Base-by-base conservation (phyloP, 2,329 filamentous ascomycete genomes). In the Aspergillus sergii region DNA sequence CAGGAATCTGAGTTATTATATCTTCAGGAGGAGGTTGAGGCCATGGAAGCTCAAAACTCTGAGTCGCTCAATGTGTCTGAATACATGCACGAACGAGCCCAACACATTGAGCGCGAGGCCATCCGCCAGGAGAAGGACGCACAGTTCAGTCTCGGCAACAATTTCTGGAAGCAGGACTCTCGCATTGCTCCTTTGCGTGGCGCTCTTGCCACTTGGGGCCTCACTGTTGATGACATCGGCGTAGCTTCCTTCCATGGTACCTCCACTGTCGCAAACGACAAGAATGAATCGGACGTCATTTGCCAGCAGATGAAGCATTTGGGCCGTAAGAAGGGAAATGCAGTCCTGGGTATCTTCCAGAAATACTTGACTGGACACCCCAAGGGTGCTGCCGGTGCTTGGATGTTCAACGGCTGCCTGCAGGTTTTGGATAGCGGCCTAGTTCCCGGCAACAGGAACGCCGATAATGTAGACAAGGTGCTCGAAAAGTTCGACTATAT, bases 401-500 rank as follows among this genome's bases (percentile, higher is more conserved):
- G 95, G 94, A 99, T 99, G 95, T 89, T 99, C 87, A 99, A 99
- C 84, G 95, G 95, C 69, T 95, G 92, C 79, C 84, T 99, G 78
- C 95, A 99, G 80, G 93, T 97, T 53, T 88, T 99, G 72, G 96
- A 98, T 84, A 90, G 87, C 58, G 95, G 95, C 75, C 85, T 99
- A 57, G 94, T 99, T 28, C 95, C 95, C 16, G 95, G 95, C 64
- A 99, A 99, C 84, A 91, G 94, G 74, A 99, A 99, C 73, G 95
- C 95, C 58, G 95, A 99, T 83, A 99, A 99, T 71, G 89, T 99
- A 60, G 95, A 99, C 77, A 88, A 94, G 76, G 86, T 94, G 71
- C 96, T 99, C 91, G 94, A 98, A 85, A 88, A 97, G 78, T 99
- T 95, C 72, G 95, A 99, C 78, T 91, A 97, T 82, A 96, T 99